These are phyloP conservation scores for Sechiopsis laciniata DNA, from an alignment of 306 rosid genomes.

Conservation along the genomic window DNA sequence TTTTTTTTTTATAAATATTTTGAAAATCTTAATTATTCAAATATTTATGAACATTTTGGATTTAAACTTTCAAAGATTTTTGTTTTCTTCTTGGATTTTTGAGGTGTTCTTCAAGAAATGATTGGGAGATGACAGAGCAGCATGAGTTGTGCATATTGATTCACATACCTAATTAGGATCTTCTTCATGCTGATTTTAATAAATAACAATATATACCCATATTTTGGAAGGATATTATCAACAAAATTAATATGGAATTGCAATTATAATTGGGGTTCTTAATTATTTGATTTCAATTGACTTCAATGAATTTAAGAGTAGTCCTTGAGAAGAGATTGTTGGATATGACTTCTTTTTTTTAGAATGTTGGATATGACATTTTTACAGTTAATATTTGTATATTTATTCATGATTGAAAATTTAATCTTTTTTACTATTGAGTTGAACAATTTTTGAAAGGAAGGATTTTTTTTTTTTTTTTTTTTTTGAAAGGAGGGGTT, in stretches of 20 bases:
- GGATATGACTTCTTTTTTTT: too few relatives aligned
- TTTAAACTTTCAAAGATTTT: not conserved
- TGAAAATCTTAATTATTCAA: not conserved
- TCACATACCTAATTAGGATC: conserved; percentile 21
- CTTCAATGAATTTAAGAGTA: not conserved
- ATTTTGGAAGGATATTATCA: not conserved
- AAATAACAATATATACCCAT: not conserved
- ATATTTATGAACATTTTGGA: not conserved
- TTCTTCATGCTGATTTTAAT: conserved; percentile 18
- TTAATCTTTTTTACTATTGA: too few relatives aligned
- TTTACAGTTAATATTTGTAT: too few relatives aligned
- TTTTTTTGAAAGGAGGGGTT: too few relatives aligned
- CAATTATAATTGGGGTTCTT: conserved; percentile 2
- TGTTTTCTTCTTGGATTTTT: not conserved
- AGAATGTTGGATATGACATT: too few relatives aligned
- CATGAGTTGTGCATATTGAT: conserved; percentile 32
- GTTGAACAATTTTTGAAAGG: too few relatives aligned
- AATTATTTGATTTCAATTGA: conserved; percentile 9
- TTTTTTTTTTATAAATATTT: not conserved
- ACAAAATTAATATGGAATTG: not conserved
- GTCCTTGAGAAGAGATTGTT: too few relatives aligned
- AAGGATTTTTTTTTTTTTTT: too few relatives aligned
- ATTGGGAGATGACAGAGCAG: conserved; percentile 34
- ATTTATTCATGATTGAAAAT: too few relatives aligned
- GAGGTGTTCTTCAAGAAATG: conserved; percentile 23